Conservation (phyloP, 495 filamentous ascomycete species). For the Aspergillus heteromorphus region DNA sequence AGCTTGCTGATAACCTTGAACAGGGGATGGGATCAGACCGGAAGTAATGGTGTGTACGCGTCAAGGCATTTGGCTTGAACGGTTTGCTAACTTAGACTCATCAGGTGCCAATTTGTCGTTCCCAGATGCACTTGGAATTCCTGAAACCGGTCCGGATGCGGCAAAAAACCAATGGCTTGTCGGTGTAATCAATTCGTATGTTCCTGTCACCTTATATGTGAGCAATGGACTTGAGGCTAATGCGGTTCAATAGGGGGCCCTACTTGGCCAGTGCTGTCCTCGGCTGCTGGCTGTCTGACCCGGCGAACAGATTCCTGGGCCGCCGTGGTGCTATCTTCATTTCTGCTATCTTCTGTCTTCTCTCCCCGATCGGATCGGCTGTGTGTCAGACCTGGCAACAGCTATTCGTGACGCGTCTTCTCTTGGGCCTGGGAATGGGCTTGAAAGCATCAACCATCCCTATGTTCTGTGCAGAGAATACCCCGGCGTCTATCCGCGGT, state of each 20-base stretch:
- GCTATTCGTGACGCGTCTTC: conserved; percentile 51
- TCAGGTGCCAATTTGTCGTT: conserved; percentile 58
- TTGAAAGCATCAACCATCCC: conserved; percentile 55
- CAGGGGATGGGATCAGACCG: conserved; percentile 66
- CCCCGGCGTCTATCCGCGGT: conserved; percentile 67
- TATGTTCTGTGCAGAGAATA: conserved; percentile 72
- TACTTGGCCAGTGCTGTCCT: conserved; percentile 35
- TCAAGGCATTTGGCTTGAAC: not conserved
- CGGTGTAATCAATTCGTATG: conserved; percentile 56
- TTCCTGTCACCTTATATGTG: conserved; percentile 6
- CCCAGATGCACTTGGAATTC: conserved; percentile 54
- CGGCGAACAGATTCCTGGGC: conserved; percentile 49
- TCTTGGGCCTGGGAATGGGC: conserved; percentile 66
- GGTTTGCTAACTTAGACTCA: not conserved
- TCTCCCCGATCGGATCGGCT: conserved; percentile 53
- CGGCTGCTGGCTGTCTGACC: conserved; percentile 60
- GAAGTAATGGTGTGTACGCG: conserved; percentile 48
- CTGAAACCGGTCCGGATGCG: conserved; percentile 25
- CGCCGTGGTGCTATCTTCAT: conserved; percentile 58
- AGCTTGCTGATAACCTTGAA: not conserved
- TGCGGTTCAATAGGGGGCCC: conserved; percentile 19
- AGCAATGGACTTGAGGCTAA: conserved; percentile 14
- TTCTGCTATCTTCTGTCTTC: conserved; percentile 54
- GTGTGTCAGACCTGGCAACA: conserved; percentile 54
- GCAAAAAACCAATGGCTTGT: conserved; percentile 53